A percentile compares a stretch with the other conserved stretches of the same genome.
These are phyloP conservation scores for Penicillium sp. DNA, from an alignment of 2,329 filamentous ascomycete species.

Conservation along the genomic window DNA sequence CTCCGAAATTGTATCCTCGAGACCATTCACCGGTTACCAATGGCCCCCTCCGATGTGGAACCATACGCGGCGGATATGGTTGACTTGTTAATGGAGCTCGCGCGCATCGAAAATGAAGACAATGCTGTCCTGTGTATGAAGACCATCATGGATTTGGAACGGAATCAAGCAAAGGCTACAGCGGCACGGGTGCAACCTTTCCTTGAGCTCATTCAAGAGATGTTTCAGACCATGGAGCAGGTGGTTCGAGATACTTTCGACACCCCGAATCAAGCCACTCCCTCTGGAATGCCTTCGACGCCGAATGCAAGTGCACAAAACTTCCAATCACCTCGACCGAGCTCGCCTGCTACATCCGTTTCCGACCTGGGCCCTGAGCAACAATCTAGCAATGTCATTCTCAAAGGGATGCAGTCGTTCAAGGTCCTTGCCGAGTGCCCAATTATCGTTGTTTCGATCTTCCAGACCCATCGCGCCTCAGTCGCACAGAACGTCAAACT, in stretches of 20 bases:
- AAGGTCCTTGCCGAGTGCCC: slow-evolving; percentile 97
- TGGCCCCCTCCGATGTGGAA: slow-evolving; percentile 79
- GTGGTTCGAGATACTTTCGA: slow-evolving; percentile 97
- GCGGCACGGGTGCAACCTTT: slow-evolving; percentile 85
- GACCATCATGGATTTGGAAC: slow-evolving; percentile 94
- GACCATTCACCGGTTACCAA: slow-evolving; percentile 85
- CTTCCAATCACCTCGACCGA: slow-evolving; percentile 86
- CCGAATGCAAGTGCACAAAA: slow-evolving; percentile 61
- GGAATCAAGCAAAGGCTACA: slow-evolving; percentile 85
- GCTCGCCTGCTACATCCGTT: slow-evolving; percentile 81
- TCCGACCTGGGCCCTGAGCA: slow-evolving; percentile 82
- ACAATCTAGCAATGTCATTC: slow-evolving; percentile 76
- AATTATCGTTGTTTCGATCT: slow-evolving; percentile 97
- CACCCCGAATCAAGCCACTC: slow-evolving; percentile 63
- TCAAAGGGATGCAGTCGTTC: slow-evolving; percentile 98
- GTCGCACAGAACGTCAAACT: slow-evolving; percentile 84
- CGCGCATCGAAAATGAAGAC: slow-evolving; percentile 93
- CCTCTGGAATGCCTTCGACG: slow-evolving; percentile 56
- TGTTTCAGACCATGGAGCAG: slow-evolving; percentile 93
- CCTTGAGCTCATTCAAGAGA: slow-evolving; percentile 86
- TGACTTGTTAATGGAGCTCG: slow-evolving; percentile 84
- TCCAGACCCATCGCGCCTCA: slow-evolving; percentile 83
- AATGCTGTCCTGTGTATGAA: slow-evolving; percentile 99
- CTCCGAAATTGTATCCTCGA: slow-evolving; percentile 92
- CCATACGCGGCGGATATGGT: slow-evolving; percentile 87